These are phyloP conservation scores for Silene noctiflora DNA, from an alignment of 179 eudicot species.

Conservation along the genomic window DNA sequence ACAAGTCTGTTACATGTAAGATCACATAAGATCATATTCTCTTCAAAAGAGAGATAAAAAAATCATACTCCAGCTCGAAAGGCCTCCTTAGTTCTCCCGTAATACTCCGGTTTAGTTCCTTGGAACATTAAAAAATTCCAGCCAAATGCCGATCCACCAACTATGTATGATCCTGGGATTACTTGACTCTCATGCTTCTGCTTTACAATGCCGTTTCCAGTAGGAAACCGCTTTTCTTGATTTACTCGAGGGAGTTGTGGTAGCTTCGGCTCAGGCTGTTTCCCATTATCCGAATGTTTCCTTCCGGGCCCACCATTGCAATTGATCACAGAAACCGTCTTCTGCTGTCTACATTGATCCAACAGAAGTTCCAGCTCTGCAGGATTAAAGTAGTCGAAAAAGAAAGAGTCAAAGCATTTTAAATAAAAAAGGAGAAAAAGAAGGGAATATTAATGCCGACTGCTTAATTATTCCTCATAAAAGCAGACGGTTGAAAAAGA, in stretches of 20 bases:
- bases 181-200: conserved; percentile 24
- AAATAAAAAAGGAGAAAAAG: background rate
- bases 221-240: conserved; percentile 32
- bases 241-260: conserved; percentile 10
- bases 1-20: conserved; percentile 2
- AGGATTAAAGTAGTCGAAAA: background rate
- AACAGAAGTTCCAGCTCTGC: conserved; percentile 64
- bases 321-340: conserved; percentile 29
- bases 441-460: too few relatives aligned
- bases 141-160: conserved; percentile 91
- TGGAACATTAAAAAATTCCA: conserved; percentile 80
- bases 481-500: too few relatives aligned
- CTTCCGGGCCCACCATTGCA: conserved; percentile 24
- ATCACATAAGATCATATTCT: conserved; percentile 8
- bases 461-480: too few relatives aligned
- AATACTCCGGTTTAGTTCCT: conserved; percentile 50
- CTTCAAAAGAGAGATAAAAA: too few relatives aligned
- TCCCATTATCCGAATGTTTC: conserved; percentile 18
- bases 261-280: conserved; percentile 25
- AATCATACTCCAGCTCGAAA: conserved; percentile 57
- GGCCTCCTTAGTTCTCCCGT: conserved; percentile 84
- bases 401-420: background rate
- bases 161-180: conserved; percentile 49
- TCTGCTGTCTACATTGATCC: conserved; percentile 54
- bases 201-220: conserved; percentile 28